Evolutionary conservation across 2,329 filamentous ascomycete species (phyloP), one percentile per base, ranked within the genome.

Genomic region (Elsinoe perseae): DNA sequence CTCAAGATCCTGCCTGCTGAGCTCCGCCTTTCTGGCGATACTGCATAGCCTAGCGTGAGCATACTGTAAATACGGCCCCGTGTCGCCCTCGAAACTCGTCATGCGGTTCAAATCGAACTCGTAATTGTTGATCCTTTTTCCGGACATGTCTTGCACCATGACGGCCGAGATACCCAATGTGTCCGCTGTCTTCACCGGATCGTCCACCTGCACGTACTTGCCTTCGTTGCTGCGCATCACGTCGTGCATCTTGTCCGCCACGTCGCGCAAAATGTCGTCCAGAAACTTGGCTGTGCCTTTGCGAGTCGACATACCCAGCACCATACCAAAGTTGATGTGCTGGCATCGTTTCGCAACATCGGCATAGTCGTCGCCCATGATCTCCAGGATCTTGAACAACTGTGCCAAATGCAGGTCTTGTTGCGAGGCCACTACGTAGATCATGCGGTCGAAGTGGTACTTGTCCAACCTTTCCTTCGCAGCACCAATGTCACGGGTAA

Each of bases 111-210:
- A 84, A 73, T 91, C 85, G 72, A 92, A 91, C 57, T 79, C 75
- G 70, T 86, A 84, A 64, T 81, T 80, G 71, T 84, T 83, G 67
- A 83, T 75, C 85, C 88, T 82, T 82, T 96, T 97, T 70, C 92
- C 93, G 62, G 82, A 87, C 89, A 97, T 95, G 68, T 97, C 93
- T 73, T 97, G 92, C 18, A 95, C 89, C 90, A 97, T 97, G 68
- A 97, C 92, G 67, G 87, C 86, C 61, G 87, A 91, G 68, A 97
- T 96, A 61, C 92, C 93, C 2, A 97, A 80, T 9, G 82, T 89
- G 73, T 97, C 93, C 59, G 93, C 90, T 8, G 85, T 87, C 56
- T 82, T 80, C 56, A 83, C 84, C 0, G 92, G 92, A 70, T 97
- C 78, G 66, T 85, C 87, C 18, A 98, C 85, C 72, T 96, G 90